Evolutionary conservation across 768 basidiomycete species (phyloP).

Genomic region (Mycena venus): DNA sequence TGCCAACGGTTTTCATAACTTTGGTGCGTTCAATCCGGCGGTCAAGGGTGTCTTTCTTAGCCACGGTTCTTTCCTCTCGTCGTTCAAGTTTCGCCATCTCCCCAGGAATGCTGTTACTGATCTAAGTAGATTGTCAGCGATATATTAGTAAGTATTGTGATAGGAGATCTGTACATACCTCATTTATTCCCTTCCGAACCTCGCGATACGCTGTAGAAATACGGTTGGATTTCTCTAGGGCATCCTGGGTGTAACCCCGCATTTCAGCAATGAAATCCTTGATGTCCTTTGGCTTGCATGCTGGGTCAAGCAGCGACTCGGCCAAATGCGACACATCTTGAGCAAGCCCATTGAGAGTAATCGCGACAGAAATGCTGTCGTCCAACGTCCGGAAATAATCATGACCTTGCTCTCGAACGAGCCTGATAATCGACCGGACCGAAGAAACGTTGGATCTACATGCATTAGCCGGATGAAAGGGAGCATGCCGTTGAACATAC

Average conservation of each 20-base stretch:
- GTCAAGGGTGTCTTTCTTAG: constrained; percentile 10
- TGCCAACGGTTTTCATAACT: constrained; percentile 26
- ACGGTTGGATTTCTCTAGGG: constrained; percentile 6
- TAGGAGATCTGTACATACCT: background rate
- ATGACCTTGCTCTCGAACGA: constrained; percentile 21
- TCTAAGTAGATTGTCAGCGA: constrained; percentile 15
- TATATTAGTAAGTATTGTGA: too few relatives aligned
- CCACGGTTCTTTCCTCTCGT: background rate
- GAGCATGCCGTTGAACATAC: background rate
- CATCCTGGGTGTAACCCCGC: background rate
- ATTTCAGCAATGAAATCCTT: constrained; percentile 19
- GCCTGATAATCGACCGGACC: constrained; percentile 29
- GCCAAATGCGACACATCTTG: background rate
- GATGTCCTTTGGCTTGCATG: constrained; percentile 2
- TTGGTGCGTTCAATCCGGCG: constrained; percentile 22
- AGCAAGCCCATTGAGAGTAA: background rate
- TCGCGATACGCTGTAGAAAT: background rate
- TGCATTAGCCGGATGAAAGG: background rate
- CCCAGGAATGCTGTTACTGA: constrained; percentile 25
- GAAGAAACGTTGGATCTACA: constrained; percentile 26
- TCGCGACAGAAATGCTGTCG: constrained; percentile 21
- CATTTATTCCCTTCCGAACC: constrained; percentile 10
- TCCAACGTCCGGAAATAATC: constrained; percentile 30
- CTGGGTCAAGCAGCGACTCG: background rate
- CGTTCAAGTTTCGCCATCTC: constrained; percentile 27